Base-by-base conservation (phyloP, 83 land plant genomes). In the Diphasiastrum complanatum region DNA sequence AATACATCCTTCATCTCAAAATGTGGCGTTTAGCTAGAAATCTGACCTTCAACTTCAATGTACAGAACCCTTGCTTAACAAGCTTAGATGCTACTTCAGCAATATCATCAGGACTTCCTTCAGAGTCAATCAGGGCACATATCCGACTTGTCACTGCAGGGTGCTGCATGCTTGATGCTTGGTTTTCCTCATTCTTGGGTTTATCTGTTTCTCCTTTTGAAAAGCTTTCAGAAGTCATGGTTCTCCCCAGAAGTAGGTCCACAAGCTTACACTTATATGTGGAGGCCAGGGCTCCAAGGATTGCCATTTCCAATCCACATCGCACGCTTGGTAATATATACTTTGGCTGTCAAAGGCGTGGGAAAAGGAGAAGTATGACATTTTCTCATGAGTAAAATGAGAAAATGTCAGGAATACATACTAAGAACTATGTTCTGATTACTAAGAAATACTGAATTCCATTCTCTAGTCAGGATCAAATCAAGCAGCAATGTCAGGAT, bases 261-360 rank as follows among this genome's bases (percentile, higher is more conserved):
- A 67, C 67, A 19, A 89, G 74, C 51, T 61, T 72, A 27, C 62
- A 71, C 25, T 67, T 71, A 14, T 65, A 64, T 11, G 64, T 75
- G 67, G 76, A 75, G 32, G 99, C 89, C 27, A 95, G 40, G 6
- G 93, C 93, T 70, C 70, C 82, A 22, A 95, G 82, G 24, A 84
- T 55, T 0, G 89, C 99, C 99, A 95, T 95, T 66, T 95, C 99
- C 50, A 95, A 30, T 16, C 99, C 99, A 74, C 92, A 86, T 51
- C 96, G 74, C 34, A 95, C 97, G 82, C 96, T 89, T 64, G 99
- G 97, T 61, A 75, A 75, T 35, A 95, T 51, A 20, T 89, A 75
- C 60, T 55, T 68, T 53, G 79, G 76, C 97, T 91, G 71, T 41
- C 55, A 59, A 32, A 40, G 43, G 16, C 43, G 43, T n/a, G n/a